Base-by-base conservation (phyloP, 495 filamentous ascomycete genomes). In the Annulohypoxylon nitens region DNA sequence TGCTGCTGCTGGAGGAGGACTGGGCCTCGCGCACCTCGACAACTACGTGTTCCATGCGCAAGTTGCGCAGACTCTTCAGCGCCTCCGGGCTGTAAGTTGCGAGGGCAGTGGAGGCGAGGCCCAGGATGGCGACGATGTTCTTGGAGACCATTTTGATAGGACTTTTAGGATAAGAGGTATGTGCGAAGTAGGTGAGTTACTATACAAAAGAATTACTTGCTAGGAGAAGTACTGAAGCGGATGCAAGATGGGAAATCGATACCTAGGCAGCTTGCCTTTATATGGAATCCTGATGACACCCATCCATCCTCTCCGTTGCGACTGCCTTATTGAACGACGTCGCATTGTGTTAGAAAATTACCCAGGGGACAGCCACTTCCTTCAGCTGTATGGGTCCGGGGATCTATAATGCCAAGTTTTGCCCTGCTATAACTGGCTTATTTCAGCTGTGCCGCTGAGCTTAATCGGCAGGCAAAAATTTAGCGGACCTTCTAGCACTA, bases 1-100 rank as follows among this genome's bases (percentile, higher is more conserved):
- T 60, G 36, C 18, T 26, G 36, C 1, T 14, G 36, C 12, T 26
- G 57, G 26, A 30, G 30, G 30, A 30, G 30, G 30, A 0, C 14
- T 43, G 36, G 2, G 37, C 67, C 25, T 75, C 41, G 47, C 72
- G 72, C 36, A 75, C 72, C 53, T 75, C 72, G 45, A 75, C 58
- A 0, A 75, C 67, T 9, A 70, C 51, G 36, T 36, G 57, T 34
- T 70, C 67, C 9, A 8, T 4, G 51, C 59, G 55, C 20, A 74
- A 58, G 55, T 57, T 23, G 25, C 33, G 50, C 0, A 75, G 18
- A 11, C 26, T 50, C 59, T 54, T 67, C 10, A 75, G 53, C 4
- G 58, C 67, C 23, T 51, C 3, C 0, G 72, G 72, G 33, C 30
- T 48, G 37, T 53, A 63, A 14, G 67, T 53, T 1, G 72, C 72